A percentile compares a stretch with the other conserved stretches of the same genome.
Evolutionary conservation across 371 early-diverging fungal genomes (phyloP).

Genomic region (Funneliformis caledonium): DNA sequence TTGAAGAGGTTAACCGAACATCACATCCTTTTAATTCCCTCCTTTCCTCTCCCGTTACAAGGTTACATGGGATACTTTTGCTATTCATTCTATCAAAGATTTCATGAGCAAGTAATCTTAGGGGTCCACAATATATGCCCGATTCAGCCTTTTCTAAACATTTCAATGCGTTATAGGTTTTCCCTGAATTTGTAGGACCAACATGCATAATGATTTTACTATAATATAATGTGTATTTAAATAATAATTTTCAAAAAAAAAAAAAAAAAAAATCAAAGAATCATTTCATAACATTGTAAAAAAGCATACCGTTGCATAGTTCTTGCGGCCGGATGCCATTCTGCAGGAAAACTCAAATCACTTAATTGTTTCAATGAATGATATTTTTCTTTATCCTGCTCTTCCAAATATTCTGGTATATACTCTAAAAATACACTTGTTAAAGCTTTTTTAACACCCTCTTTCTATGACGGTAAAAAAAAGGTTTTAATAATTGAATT

Average conservation of each 20-base stretch:
- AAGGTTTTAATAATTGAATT: not conserved
- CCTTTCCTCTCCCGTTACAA: slow-evolving; percentile 93
- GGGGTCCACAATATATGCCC: slow-evolving; percentile 91
- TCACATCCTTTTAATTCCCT: slow-evolving; percentile 52
- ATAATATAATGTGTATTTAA: not conserved
- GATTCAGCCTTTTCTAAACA: slow-evolving; percentile 65
- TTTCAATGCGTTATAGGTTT: slow-evolving; percentile 88
- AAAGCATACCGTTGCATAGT: slow-evolving; percentile 62
- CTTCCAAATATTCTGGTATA: slow-evolving; percentile 50
- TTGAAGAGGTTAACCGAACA: slow-evolving; percentile 69
- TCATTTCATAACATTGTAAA: not conserved
- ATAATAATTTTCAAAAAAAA: not conserved
- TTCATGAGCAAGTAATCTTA: slow-evolving; percentile 93
- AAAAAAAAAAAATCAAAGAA: not conserved
- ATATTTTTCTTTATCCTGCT: slow-evolving; percentile 48
- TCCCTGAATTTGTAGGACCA: slow-evolving; percentile 97
- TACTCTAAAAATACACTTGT: slow-evolving; percentile 48
- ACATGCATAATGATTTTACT: slow-evolving; percentile 90
- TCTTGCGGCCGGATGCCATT: slow-evolving; percentile 80
- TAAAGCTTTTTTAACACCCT: slow-evolving; percentile 36
- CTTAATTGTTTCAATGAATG: slow-evolving; percentile 63
- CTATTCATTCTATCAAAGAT: slow-evolving; percentile 85
- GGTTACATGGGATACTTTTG: slow-evolving; percentile 74
- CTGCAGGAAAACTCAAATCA: slow-evolving; percentile 80
- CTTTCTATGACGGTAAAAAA: not conserved